phyloP scores from a whole-genome alignment of 108 stramenopile genomes.

The Cyclotella baltica region DNA sequence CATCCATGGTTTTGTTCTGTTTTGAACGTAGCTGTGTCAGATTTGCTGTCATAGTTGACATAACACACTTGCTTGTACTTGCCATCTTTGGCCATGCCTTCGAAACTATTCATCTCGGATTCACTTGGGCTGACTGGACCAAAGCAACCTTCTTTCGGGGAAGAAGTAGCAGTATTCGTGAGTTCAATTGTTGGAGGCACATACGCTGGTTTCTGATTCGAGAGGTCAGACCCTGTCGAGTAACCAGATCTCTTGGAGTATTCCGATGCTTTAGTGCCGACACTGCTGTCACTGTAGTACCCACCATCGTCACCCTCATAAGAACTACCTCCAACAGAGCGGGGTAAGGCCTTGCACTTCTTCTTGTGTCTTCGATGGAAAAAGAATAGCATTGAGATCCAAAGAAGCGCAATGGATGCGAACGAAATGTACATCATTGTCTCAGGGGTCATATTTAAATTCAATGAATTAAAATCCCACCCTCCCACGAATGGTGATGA shows the following conservation, averaged over 20 bases:
- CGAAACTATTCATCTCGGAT: slow-evolving; percentile 4
- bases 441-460: slow-evolving; percentile 5
- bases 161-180: background rate
- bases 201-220: slow-evolving; percentile 4
- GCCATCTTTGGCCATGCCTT: slow-evolving; percentile 1
- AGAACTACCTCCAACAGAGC: background rate
- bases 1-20: background rate
- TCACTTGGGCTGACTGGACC: background rate
- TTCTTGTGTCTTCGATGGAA: background rate
- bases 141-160: background rate
- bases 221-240: background rate
- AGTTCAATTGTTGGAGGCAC: slow-evolving; percentile 9
- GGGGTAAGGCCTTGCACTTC: background rate
- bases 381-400: background rate
- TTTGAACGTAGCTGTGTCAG: background rate
- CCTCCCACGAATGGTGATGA: background rate
- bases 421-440: slow-evolving; percentile 6
- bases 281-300: background rate
- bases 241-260: background rate
- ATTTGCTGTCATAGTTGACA: background rate
- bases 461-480: background rate
- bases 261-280: slow-evolving; percentile 3
- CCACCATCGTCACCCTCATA: background rate
- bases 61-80: background rate
- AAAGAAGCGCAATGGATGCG: background rate